Conservation (phyloP, 140 eudicot genomes). For the Anethum foeniculum region DNA sequence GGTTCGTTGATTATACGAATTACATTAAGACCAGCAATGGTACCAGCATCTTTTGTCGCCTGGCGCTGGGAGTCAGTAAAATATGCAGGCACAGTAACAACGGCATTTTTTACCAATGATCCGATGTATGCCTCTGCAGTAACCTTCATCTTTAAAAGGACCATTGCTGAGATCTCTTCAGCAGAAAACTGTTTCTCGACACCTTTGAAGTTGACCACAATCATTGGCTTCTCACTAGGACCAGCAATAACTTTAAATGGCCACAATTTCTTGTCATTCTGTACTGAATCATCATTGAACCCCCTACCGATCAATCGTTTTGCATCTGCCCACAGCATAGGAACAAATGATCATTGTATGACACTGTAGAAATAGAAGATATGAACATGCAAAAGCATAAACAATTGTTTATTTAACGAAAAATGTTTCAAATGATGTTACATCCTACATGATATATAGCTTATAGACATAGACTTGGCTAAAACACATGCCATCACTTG, state of each 20-base stretch:
- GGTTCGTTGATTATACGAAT: slow-evolving; percentile 14
- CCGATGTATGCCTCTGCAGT: slow-evolving; percentile 8
- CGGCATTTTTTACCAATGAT: slow-evolving; percentile 6
- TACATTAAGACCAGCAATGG: slow-evolving; percentile 14
- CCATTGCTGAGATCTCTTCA: slow-evolving; percentile 10
- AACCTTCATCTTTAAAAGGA: slow-evolving; percentile 10
- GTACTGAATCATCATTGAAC: not conserved
- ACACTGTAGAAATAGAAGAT: not conserved
- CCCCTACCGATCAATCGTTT: slow-evolving; percentile 12
- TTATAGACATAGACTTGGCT: not conserved
- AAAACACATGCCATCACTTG: not conserved
- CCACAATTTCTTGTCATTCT: slow-evolving; percentile 9
- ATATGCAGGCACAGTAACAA: slow-evolving; percentile 6
- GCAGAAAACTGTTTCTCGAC: slow-evolving; percentile 9
- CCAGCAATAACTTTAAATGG: slow-evolving; percentile 14
- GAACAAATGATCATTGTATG: not conserved
- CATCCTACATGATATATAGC: not conserved
- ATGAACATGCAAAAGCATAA: not conserved
- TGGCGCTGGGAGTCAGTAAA: slow-evolving; percentile 6
- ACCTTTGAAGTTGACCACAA: slow-evolving; percentile 11
- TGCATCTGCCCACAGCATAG: slow-evolving; percentile 10
- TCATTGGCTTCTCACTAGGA: slow-evolving; percentile 13
- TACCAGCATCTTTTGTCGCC: slow-evolving; percentile 13
- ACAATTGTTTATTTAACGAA: not conserved
- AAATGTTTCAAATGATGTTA: no score